These are phyloP conservation scores for Kodamaea neixiangensis DNA, from an alignment of 805 yeast genomes.

Conservation along the genomic window DNA sequence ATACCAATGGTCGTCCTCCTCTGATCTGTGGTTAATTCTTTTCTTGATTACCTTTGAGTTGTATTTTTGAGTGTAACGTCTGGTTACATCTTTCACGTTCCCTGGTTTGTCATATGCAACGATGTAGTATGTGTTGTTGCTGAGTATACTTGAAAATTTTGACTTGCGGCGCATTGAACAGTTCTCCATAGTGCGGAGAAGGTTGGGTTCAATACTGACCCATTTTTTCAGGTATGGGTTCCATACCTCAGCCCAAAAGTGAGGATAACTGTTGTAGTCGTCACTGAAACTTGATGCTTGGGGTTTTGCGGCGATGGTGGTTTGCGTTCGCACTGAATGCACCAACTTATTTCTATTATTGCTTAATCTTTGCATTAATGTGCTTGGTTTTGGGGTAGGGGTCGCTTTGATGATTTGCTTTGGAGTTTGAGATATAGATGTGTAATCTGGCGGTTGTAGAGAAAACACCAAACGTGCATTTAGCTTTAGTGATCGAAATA, in stretches of 20 bases:
- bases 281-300: conserved; percentile 18
- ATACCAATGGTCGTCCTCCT: conserved; percentile 64
- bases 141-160: conserved; percentile 58
- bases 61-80: conserved; percentile 71
- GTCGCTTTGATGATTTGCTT: neutral
- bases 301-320: conserved; percentile 17
- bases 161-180: conserved; percentile 53
- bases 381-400: conserved; percentile 8
- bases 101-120: conserved; percentile 71
- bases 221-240: conserved; percentile 69
- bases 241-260: conserved; percentile 96
- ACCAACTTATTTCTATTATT: conserved; percentile 21
- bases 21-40: conserved; percentile 59
- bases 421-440: conserved; percentile 29
- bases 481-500: conserved; percentile 70
- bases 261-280: conserved; percentile 16
- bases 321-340: conserved; percentile 12
- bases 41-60: conserved; percentile 77
- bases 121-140: conserved; percentile 69
- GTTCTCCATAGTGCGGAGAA: conserved; percentile 61
- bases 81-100: conserved; percentile 76
- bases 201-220: conserved; percentile 85
- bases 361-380: neutral
- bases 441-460: conserved; percentile 87
- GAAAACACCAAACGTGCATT: conserved; percentile 78